Base-by-base conservation (phyloP, 2,329 filamentous ascomycete genomes). In the Mycogone perniciosa region DNA sequence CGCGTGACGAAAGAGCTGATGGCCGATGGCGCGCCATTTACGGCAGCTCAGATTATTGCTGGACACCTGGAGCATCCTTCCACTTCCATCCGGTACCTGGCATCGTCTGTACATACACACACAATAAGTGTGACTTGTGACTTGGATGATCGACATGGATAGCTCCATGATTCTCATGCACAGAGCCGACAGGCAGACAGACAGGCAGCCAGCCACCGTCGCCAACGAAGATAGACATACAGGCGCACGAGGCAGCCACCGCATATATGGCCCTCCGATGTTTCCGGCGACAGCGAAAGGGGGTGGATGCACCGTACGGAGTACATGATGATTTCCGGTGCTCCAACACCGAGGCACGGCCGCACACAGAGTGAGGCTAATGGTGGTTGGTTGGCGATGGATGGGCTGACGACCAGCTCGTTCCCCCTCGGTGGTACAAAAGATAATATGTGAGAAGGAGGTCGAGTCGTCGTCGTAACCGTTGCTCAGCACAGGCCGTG, bases 361-460 rank as follows among this genome's bases (percentile, higher is more conserved):
- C 34, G 42, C 33, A 26, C 34, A 8, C 10, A 30, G 40, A 29
- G 48, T 33, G 35, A 45, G 41, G 48, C 35, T 39, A 33, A 45
- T 45, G 35, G 13, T n/a, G 20, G 34, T 45, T 40, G 48, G 41
- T 34, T 50, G 41, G 47, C 31, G 7, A 35, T 11, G 26, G 26
- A 27, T 30, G 27, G 42, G 37, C 41, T 39, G 43, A 35, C n/a
- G 11, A 11, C 10, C 42, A 38, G 35, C 35, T 38, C 11, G 6
- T 38, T 13, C 11, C 35, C 10, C 7, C 11, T n/a, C 11, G 35
- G 35, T 10, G 7, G 6, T 6, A 6, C 35, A 9, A 46, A 48
- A 34, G 41, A 45, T 50, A 41, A 50, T 50, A 33, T 50, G 42
- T 50, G 48, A 50, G 48, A 45, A 31, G 48, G 31, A 31, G 11